Evolutionary conservation across 169 alveolate genomes (phyloP).

Genomic region (Cryptosporidium viatorum): DNA sequence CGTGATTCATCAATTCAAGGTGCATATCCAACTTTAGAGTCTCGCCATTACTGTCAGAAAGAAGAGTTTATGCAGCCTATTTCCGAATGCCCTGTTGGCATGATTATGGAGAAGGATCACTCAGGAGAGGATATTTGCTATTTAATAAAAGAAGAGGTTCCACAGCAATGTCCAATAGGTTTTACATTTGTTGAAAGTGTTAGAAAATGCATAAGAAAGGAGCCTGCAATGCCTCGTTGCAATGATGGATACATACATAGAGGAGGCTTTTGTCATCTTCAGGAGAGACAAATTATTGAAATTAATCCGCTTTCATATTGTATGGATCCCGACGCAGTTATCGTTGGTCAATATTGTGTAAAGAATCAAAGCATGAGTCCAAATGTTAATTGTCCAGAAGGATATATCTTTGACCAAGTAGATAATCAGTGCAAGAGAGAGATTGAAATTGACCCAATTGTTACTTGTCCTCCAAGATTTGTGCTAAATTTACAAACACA

Average conservation of each 20-base stretch:
- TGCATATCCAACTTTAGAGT: background rate
- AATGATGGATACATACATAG: constrained; percentile 35
- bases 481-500: constrained; percentile 11
- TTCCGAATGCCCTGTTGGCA: constrained; percentile 49
- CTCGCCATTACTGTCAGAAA: constrained; percentile 25
- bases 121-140: constrained; percentile 38
- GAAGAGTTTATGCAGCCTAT: constrained; percentile 42
- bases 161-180: constrained; percentile 53
- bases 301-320: constrained; percentile 35
- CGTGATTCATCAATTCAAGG: background rate
- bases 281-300: constrained; percentile 6
- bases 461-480: constrained; percentile 69
- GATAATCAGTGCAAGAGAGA: constrained; percentile 26
- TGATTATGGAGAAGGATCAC: constrained; percentile 32
- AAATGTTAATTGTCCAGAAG: constrained; percentile 23
- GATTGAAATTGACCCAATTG: constrained; percentile 45
- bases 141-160: constrained; percentile 19
- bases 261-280: constrained; percentile 35
- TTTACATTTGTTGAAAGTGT: constrained; percentile 6
- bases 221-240: constrained; percentile 12
- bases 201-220: constrained; percentile 28
- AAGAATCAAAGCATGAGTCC: constrained; percentile 26
- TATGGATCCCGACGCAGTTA: constrained; percentile 47
- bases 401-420: background rate
- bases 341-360: constrained; percentile 55